phyloP scores from a whole-genome alignment of 768 basidiomycete genomes.

The Boletales sp. region DNA sequence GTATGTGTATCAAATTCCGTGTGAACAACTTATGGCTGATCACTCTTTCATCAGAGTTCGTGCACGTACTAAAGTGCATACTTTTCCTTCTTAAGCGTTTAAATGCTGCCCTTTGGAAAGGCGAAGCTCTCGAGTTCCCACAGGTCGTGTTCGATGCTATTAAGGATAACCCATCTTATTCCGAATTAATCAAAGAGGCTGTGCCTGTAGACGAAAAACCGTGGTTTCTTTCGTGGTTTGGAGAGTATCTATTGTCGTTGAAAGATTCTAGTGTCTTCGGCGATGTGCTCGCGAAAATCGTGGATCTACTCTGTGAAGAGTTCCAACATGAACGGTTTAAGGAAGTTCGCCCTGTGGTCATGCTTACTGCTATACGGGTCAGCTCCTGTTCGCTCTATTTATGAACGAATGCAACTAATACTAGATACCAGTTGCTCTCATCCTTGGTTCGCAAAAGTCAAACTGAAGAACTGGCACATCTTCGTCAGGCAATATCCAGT shows the following conservation, averaged over 20 bases:
- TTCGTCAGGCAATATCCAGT: conserved; percentile 29
- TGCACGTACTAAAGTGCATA: conserved; percentile 54
- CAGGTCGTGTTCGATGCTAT: conserved; percentile 78
- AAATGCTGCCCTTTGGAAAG: conserved; percentile 59
- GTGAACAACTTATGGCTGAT: background rate
- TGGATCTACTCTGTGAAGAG: conserved; percentile 75
- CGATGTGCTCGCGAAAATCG: conserved; percentile 70
- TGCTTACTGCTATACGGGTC: conserved; percentile 62
- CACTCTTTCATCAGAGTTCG: conserved; percentile 47
- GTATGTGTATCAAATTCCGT: conserved; percentile 41
- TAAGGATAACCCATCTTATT: conserved; percentile 68
- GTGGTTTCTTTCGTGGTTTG: conserved; percentile 63
- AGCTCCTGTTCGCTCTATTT: conserved; percentile 26
- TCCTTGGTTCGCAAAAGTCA: conserved; percentile 33
- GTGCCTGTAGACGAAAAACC: conserved; percentile 33
- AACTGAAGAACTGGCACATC: conserved; percentile 22
- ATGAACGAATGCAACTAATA: conserved; percentile 6
- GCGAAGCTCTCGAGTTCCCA: conserved; percentile 69
- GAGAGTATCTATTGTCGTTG: conserved; percentile 58
- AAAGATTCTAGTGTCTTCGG: conserved; percentile 45
- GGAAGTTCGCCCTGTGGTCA: conserved; percentile 53
- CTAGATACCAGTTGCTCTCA: conserved; percentile 28
- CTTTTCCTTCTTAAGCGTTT: conserved; percentile 57
- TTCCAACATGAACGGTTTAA: conserved; percentile 74
- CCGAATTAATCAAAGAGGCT: conserved; percentile 39